Base-by-base conservation (phyloP, 1,139 yeast genomes). In the Magnusiomyces suaveolens region DNA sequence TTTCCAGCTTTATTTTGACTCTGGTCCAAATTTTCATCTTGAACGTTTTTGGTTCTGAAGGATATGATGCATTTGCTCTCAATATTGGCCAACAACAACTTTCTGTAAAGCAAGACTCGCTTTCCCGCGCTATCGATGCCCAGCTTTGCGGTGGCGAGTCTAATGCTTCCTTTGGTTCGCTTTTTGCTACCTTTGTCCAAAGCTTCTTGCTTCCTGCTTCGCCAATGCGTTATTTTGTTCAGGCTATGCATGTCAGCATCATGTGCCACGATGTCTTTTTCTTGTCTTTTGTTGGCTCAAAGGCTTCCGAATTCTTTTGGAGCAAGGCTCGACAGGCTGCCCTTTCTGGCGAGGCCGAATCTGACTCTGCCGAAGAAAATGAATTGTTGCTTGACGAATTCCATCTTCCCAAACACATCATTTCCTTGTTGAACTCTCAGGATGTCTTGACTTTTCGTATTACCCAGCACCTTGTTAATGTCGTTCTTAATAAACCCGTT, bases 131-230 rank as follows among this genome's bases (percentile, higher is more conserved):
- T 2, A 63, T 67, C 48, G 73, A 70, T 54, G 65, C 72, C 16
- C 74, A 71, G 59, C 66, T 71, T 10, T 62, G 69, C 50, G 74
- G 74, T 26, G 74, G 74, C 14, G 72, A 69, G 52, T 52, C 56
- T 16, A 58, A 60, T 16, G 56, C 50, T 18, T 59, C 62, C 39
- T 54, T 58, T 23, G 52, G 55, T 18, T 58, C 70, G 24, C 58
- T 71, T 24, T 50, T 66, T 23, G 59, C 60, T 48, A 63, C 69
- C 33, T 62, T 70, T 50, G 58, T 66, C 47, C 62, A 65, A 46
- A 62, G 69, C 29, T 61, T 66, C 46, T 53, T 64, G 46, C 58
- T 66, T 4, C 62, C 63, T 36, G 62, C 67, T 2, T 58, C 64
- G 18, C 63, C 70, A 1, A 51, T 58, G 24, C 61, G 70, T 12